Percentiles rank a stretch among this genome's conserved stretches.
phyloP scores from a whole-genome alignment of 2,329 filamentous ascomycete species.

The Lasiodiplodia citricola region DNA sequence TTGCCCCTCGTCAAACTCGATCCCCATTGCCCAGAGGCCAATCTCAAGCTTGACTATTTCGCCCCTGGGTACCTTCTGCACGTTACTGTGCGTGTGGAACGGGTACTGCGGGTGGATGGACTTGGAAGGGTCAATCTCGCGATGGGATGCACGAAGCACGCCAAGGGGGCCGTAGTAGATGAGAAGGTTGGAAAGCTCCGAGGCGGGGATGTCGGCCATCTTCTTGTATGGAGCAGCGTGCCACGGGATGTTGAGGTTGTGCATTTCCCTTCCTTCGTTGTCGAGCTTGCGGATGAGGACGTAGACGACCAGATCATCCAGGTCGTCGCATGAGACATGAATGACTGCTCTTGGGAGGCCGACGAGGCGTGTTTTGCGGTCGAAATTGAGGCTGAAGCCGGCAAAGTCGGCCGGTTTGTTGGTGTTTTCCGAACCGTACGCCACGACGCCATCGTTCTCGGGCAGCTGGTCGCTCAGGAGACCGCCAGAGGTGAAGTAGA shows the following conservation, averaged over 20 bases:
- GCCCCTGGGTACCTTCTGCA: slow-evolving; percentile 49
- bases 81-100: slow-evolving; percentile 37
- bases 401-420: slow-evolving; percentile 1
- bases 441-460: not conserved
- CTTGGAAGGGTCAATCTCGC: not conserved
- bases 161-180: slow-evolving; percentile 27
- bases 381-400: slow-evolving; percentile 48
- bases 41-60: slow-evolving; percentile 54
- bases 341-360: slow-evolving; percentile 23
- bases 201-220: no score
- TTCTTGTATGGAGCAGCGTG: not conserved
- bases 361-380: not conserved
- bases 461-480: not conserved
- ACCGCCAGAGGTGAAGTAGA: slow-evolving; percentile 23
- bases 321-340: not conserved
- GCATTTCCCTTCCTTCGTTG: not conserved
- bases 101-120: no score
- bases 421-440: not conserved
- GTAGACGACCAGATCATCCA: slow-evolving; percentile 26
- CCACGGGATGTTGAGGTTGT: slow-evolving; percentile 5
- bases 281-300: slow-evolving; percentile 31
- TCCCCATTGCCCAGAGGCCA: slow-evolving; percentile 54
- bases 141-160: slow-evolving; percentile 29
- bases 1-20: slow-evolving; percentile 53
- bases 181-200: no score